Evolutionary conservation across 2,329 filamentous ascomycete species (phyloP).

Genomic region (Aspergillus sclerotialis): DNA sequence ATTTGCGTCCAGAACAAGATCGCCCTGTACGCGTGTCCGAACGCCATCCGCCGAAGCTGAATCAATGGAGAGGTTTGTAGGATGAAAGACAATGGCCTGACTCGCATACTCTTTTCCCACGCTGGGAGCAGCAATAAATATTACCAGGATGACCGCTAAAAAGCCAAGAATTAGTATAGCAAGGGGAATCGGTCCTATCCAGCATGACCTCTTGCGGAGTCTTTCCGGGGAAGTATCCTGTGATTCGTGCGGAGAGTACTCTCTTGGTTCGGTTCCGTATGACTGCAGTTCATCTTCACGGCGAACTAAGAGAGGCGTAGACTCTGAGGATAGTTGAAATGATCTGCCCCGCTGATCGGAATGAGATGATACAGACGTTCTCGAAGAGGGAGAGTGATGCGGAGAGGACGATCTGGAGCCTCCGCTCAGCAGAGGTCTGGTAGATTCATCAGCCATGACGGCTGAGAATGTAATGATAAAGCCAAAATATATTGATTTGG

Average conservation of each 20-base stretch:
- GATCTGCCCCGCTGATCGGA: constrained; percentile 13
- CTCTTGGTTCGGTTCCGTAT: constrained; percentile 23
- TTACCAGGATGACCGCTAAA: constrained; percentile 61
- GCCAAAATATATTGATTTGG: constrained; percentile 5
- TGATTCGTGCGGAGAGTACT: constrained; percentile 17
- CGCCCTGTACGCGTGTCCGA: constrained; percentile 70
- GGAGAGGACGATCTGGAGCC: constrained; percentile 15
- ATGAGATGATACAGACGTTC: constrained; percentile 8
- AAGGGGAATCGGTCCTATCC: constrained; percentile 63
- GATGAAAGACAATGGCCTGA: constrained; percentile 72
- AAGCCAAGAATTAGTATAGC: constrained; percentile 52
- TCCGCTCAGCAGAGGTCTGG: constrained; percentile 22
- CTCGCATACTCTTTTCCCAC: constrained; percentile 80
- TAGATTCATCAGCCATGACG: constrained; percentile 29
- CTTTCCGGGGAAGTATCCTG: constrained; percentile 13
- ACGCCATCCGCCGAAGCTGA: constrained; percentile 75
- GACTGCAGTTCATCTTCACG: constrained; percentile 23
- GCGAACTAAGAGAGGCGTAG: constrained; percentile 34
- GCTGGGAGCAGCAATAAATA: constrained; percentile 75
- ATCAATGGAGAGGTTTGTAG: constrained; percentile 76
- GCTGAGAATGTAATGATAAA: constrained; percentile 7
- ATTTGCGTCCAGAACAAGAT: constrained; percentile 71
- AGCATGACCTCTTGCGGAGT: constrained; percentile 43
- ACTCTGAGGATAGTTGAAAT: constrained; percentile 34
- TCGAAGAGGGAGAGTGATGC: constrained; percentile 10